These are phyloP conservation scores for Agarophyton chilense DNA, from an alignment of 23 red algal genomes.

Conservation along the genomic window DNA sequence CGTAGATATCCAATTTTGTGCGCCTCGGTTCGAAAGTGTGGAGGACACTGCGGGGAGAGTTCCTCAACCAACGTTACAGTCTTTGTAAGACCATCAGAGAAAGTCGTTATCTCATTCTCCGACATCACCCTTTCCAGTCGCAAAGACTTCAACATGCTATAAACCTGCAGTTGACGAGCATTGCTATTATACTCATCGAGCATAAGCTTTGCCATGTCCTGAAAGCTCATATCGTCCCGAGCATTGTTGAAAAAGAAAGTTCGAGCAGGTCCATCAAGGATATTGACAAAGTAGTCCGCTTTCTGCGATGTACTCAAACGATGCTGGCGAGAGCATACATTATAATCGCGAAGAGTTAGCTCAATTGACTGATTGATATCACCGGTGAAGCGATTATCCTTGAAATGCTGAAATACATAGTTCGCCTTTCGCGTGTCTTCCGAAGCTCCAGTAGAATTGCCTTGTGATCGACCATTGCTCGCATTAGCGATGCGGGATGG, in stretches of 20 bases:
- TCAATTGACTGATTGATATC: slow-evolving; percentile 31
- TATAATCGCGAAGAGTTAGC: slow-evolving; percentile 2
- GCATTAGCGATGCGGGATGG: no score
- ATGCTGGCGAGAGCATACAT: slow-evolving; percentile 35
- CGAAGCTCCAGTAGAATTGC: no score
- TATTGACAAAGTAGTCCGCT: slow-evolving; percentile 55
- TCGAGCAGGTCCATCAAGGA: not conserved
- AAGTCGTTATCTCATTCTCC: slow-evolving; percentile 21
- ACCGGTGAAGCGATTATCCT: slow-evolving; percentile 35
- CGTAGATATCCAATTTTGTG: slow-evolving; percentile 44
- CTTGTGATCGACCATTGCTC: no score
- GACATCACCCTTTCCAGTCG: not conserved
- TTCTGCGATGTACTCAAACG: slow-evolving; percentile 17
- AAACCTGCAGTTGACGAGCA: slow-evolving; percentile 2
- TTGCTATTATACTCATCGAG: slow-evolving; percentile 20
- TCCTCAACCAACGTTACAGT: not conserved
- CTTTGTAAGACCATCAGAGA: slow-evolving; percentile 37
- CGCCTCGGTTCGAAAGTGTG: slow-evolving; percentile 14
- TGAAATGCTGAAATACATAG: slow-evolving; percentile 47
- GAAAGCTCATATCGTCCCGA: not conserved
- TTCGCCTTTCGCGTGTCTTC: slow-evolving; percentile 43
- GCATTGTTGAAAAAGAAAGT: slow-evolving; percentile 11
- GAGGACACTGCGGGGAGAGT: slow-evolving; percentile 32
- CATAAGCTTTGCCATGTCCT: not conserved
- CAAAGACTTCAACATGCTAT: slow-evolving; percentile 6